Percentiles rank a stretch among this genome's conserved stretches.
phyloP scores from a whole-genome alignment of 108 stramenopile species.

The Nitzschia sp. region DNA sequence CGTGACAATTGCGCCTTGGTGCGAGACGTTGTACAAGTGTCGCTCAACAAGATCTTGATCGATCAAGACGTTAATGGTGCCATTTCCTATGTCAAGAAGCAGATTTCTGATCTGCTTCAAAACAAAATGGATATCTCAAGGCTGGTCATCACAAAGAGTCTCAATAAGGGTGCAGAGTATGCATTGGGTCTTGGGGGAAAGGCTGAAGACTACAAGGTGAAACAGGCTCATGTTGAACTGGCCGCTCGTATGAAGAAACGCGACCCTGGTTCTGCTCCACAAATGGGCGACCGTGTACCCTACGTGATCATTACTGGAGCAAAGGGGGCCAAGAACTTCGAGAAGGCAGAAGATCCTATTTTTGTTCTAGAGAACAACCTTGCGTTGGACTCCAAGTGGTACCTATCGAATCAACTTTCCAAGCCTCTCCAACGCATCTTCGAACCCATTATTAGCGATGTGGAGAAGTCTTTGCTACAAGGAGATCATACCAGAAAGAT shows the following conservation, averaged over 20 bases:
- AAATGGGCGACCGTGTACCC: slow-evolving; percentile 99
- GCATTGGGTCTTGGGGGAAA: slow-evolving; percentile 88
- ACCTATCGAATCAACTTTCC: slow-evolving; percentile 94
- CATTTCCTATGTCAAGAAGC: slow-evolving; percentile 88
- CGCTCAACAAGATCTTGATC: slow-evolving; percentile 96
- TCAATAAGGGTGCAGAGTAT: slow-evolving; percentile 95
- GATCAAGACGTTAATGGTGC: slow-evolving; percentile 89
- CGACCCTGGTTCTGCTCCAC: slow-evolving; percentile 96
- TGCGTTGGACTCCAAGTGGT: slow-evolving; percentile 97
- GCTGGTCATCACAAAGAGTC: slow-evolving; percentile 96
- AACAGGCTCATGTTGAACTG: slow-evolving; percentile 98
- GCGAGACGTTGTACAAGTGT: slow-evolving; percentile 94
- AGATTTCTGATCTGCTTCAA: slow-evolving; percentile 94
- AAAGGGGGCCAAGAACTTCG: slow-evolving; percentile 92
- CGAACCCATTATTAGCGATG: slow-evolving; percentile 96
- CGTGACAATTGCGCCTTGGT: slow-evolving; percentile 99
- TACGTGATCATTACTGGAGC: slow-evolving; percentile 98
- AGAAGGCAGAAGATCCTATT: slow-evolving; percentile 97
- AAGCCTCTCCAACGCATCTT: slow-evolving; percentile 97
- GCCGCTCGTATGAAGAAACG: slow-evolving; percentile 97
- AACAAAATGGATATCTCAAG: slow-evolving; percentile 99
- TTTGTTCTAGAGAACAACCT: slow-evolving; percentile 96
- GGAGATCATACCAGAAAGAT: slow-evolving; percentile 98
- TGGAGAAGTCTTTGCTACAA: slow-evolving; percentile 82
- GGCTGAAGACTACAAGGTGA: slow-evolving; percentile 94